Percentiles rank a stretch among this genome's conserved stretches.
Evolutionary conservation across 2,329 filamentous ascomycete genomes (phyloP).

Genomic region (Beauveria pseudobassiana): DNA sequence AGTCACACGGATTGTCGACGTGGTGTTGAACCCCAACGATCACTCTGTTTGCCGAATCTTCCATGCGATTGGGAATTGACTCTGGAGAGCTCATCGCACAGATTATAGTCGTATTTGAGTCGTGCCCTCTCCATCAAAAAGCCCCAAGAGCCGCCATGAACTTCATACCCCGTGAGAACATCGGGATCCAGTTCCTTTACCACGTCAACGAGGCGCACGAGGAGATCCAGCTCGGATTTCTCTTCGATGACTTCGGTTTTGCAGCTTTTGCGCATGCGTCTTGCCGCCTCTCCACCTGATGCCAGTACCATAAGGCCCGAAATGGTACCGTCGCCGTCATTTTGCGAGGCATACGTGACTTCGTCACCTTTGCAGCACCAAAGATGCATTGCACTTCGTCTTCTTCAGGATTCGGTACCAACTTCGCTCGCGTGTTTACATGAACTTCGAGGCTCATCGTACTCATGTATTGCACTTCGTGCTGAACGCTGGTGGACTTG

Average conservation of each 20-base stretch:
- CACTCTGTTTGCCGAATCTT: conserved; percentile 75
- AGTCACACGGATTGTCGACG: conserved; percentile 85
- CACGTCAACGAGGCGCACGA: conserved; percentile 79
- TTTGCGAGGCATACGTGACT: conserved; percentile 29
- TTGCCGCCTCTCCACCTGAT: conserved; percentile 49
- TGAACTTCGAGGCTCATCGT: conserved; percentile 92
- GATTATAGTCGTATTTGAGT: conserved; percentile 78
- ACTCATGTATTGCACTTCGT: conserved; percentile 91
- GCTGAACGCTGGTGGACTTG: conserved; percentile 67
- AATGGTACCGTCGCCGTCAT: conserved; percentile 39
- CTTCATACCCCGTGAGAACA: conserved; percentile 89
- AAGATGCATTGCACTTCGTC: conserved; percentile 80
- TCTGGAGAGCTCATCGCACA: conserved; percentile 85
- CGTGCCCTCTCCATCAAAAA: conserved; percentile 87
- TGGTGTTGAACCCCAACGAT: conserved; percentile 90
- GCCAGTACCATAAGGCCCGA: conserved; percentile 69
- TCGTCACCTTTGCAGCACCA: conserved; percentile 83
- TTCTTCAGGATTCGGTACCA: conserved; percentile 82
- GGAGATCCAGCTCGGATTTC: conserved; percentile 71
- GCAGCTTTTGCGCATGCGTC: conserved; percentile 55
- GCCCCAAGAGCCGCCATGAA: conserved; percentile 90
- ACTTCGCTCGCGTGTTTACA: conserved; percentile 72
- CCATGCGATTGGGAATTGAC: conserved; percentile 80
- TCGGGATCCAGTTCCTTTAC: conserved; percentile 83
- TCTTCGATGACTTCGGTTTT: conserved; percentile 64